A percentile compares a stretch with the other conserved stretches of the same genome.
phyloP scores from a whole-genome alignment of 1,139 yeast species.

The Taphrina sp. region DNA sequence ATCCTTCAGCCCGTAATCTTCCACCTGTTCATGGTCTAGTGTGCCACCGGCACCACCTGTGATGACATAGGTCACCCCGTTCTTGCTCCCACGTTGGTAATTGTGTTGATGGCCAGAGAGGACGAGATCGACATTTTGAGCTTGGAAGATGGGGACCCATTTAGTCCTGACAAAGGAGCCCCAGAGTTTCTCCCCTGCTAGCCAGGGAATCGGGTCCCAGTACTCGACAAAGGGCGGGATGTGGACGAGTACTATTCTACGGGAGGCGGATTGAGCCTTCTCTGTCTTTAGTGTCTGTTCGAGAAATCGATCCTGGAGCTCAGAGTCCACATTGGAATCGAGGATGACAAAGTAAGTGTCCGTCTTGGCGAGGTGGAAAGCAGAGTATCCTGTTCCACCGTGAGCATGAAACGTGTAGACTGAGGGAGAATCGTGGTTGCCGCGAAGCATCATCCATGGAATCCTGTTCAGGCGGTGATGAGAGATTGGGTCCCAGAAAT shows the following conservation, averaged over 20 bases:
- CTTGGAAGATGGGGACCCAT: conserved; percentile 15
- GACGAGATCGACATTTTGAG: conserved; percentile 20
- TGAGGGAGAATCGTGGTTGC: conserved; percentile 29
- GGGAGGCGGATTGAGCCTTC: conserved; percentile 9
- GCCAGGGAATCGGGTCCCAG: conserved; percentile 26
- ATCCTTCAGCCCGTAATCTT: conserved; percentile 9
- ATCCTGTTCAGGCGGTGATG: background rate
- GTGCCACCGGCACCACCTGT: conserved; percentile 31
- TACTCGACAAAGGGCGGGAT: conserved; percentile 28
- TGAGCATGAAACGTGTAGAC: conserved; percentile 2
- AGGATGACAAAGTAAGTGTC: conserved; percentile 11
- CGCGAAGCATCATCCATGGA: conserved; percentile 31
- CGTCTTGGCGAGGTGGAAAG: conserved; percentile 1
- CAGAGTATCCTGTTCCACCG: conserved; percentile 2
- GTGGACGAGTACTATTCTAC: conserved; percentile 27
- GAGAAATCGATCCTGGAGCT: conserved; percentile 8
- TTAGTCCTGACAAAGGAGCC: conserved; percentile 15
- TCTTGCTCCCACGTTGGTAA: conserved; percentile 17
- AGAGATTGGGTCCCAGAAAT: conserved; percentile 19
- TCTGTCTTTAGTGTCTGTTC: background rate
- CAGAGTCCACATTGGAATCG: conserved; percentile 13
- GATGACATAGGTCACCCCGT: conserved; percentile 22
- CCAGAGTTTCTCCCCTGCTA: conserved; percentile 18
- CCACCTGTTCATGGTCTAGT: conserved; percentile 16
- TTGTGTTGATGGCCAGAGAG: conserved; percentile 29